Evolutionary conservation across 1,284 basidiomycete species (phyloP), one percentile per base, ranked within the genome.

Genomic region (Cronartium ribicola): DNA sequence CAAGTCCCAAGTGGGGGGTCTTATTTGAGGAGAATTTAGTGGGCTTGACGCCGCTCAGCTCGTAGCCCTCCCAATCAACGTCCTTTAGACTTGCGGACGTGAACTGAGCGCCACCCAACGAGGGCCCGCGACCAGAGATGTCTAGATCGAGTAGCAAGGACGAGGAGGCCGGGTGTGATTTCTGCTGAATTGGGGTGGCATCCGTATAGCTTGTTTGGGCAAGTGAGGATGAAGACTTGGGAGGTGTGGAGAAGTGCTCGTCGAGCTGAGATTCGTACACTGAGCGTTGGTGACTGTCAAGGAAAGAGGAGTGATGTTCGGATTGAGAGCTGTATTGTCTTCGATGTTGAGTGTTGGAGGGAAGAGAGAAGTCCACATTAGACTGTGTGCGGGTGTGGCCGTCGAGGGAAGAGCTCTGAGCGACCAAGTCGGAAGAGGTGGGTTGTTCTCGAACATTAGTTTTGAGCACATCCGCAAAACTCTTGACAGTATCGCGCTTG

Each of bases 61-160:
- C 40, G 5, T 46, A 39, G 3, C 11, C 37, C 14, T 61, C 29
- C 3, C 22, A 10, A 7, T 62, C 57, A 43, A 20, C 55, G 1
- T 62, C 43, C 39, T 44, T 39, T 17, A 43, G 13, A 20, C 17
- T 22, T 13, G 37, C 29, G 6, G 29, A 39, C 29, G 29, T 40
- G 17, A 41, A 59, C 10, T 69, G 20, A 5, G 36, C 10, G 48
- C 17, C 17, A 29, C 20, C 40, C 14, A 62, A 10, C 11, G 67
- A 69, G 1, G 67, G 67, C 4, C 67, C 67, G 6, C 17, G 8
- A 36, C 67, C 67, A 5, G 67, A 69, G 4, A 69, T 41, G 36
- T 69, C 67, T 13, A 69, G 43, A 20, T 69, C 57, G 20, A 62
- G 57, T 44, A 62, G 59, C 13, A 40, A 46, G 20, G 67, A 44